Conservation (phyloP, 257 asterid species). For the Prunella vulgaris region DNA sequence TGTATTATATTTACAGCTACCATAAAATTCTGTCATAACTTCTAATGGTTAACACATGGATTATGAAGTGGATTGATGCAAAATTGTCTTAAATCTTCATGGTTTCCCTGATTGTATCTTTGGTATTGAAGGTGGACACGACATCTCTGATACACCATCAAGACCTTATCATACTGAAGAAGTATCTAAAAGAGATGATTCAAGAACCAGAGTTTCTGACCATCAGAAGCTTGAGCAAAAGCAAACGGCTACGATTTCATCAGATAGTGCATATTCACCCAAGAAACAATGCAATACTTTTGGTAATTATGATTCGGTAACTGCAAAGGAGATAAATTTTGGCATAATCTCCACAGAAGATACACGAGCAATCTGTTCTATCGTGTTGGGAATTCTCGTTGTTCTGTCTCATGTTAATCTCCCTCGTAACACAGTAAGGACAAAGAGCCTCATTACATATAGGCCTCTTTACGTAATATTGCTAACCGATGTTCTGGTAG, state of each 20-base stretch:
- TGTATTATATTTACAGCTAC: neutral
- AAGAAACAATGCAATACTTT: slow-evolving; percentile 12
- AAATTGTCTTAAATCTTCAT: neutral
- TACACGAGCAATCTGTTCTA: slow-evolving; percentile 51
- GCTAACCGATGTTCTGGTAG: slow-evolving; percentile 51
- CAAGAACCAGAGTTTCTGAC: slow-evolving; percentile 1
- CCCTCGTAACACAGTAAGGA: slow-evolving; percentile 41
- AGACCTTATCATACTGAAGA: slow-evolving; percentile 11
- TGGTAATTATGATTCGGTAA: slow-evolving; percentile 15
- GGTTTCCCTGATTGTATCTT: neutral
- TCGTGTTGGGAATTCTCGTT: slow-evolving; percentile 50
- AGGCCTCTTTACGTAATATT: slow-evolving; percentile 64
- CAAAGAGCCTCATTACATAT: slow-evolving; percentile 54
- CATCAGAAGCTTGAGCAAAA: slow-evolving; percentile 4
- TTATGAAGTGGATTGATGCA: neutral
- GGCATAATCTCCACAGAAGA: slow-evolving; percentile 61
- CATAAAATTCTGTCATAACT: neutral
- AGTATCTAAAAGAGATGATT: neutral
- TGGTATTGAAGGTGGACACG: slow-evolving; percentile 28
- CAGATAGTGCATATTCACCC: slow-evolving; percentile 8
- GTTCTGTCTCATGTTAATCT: slow-evolving; percentile 44
- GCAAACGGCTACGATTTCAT: neutral
- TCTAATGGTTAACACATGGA: neutral
- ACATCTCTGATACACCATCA: neutral
- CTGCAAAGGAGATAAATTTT: slow-evolving; percentile 50